Base-by-base conservation (phyloP, 1,284 basidiomycete species). In the Bondarzewia mesenterica region DNA sequence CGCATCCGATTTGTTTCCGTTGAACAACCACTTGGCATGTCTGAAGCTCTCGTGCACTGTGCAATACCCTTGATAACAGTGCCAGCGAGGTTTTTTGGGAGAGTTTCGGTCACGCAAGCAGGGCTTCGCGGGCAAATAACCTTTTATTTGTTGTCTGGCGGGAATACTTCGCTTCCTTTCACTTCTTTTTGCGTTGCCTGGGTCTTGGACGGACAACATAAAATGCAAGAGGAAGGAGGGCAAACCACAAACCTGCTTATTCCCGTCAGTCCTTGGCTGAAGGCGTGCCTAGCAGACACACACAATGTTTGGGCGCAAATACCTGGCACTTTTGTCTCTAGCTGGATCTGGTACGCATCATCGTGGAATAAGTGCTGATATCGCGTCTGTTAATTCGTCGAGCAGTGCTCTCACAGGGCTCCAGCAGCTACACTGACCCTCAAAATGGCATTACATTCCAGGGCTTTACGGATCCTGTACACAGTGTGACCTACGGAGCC, bases 361-460 rank as follows among this genome's bases (percentile, higher is more conserved):
- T 37, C 22, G 15, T 7, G n/a, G 16, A 16, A 32, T 32, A 7
- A 32, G 3, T 14, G 23, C 14, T 18, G 15, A 15, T 37, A 36
- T 35, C 27, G 36, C 15, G 3, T 29, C 14, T 43, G 26, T 23
- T 15, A 10, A 40, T 40, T 40, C 12, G 16, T 5, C 6, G 20
- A 14, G 29, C 29, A 77, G 75, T 62, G 22, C 59, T 73, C 44
- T 65, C 72, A 15, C 75, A 64, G 71, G 59, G 58, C 46, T 60
- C 59, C 10, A 52, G 61, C 14, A 51, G 49, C 22, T 80, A 73
- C 57, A 67, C 67, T 38, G 77, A 78, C 54, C 62, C 73, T 7
- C 73, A 69, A 50, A 78, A 73, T 55, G 77, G 78, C 42, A 78
- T 80, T 54, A 67, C 69, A 29, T 80, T 80, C 61, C 71, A 67